phyloP scores from a whole-genome alignment of 345 rosid genomes.

The Eucalyptus curtisii region DNA sequence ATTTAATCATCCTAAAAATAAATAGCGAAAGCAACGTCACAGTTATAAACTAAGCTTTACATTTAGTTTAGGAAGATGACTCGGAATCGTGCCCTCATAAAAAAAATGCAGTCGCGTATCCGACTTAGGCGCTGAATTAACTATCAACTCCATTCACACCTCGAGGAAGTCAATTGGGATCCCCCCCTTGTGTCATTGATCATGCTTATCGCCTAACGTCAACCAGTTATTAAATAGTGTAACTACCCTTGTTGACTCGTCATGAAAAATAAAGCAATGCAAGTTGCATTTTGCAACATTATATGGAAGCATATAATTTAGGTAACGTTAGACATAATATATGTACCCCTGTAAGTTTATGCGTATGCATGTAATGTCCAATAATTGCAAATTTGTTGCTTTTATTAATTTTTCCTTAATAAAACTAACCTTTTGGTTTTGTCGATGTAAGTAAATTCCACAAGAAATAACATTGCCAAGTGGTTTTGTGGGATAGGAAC shows the following conservation, averaged over 20 bases:
- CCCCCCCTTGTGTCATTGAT: neutral
- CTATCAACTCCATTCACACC: neutral
- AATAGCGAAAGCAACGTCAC: neutral
- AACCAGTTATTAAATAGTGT: neutral
- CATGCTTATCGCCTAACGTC: neutral
- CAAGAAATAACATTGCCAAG: neutral
- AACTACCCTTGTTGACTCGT: neutral
- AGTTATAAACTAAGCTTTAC: neutral
- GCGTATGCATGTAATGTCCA: neutral
- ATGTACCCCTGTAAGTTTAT: neutral
- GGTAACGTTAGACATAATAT: neutral
- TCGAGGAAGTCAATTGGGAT: neutral
- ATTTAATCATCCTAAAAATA: too few species aligned
- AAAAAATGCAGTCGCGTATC: neutral
- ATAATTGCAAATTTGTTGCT: neutral
- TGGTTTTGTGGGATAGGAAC: neutral
- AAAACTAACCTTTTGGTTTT: neutral
- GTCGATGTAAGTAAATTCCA: neutral
- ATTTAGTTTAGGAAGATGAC: neutral
- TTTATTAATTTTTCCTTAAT: neutral
- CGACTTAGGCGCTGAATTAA: neutral
- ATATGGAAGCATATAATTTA: neutral
- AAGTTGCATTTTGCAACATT: neutral
- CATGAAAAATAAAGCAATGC: neutral
- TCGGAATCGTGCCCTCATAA: neutral